Evolutionary conservation across 805 yeast genomes (phyloP).

Genomic region (Candida endomychidarum): DNA sequence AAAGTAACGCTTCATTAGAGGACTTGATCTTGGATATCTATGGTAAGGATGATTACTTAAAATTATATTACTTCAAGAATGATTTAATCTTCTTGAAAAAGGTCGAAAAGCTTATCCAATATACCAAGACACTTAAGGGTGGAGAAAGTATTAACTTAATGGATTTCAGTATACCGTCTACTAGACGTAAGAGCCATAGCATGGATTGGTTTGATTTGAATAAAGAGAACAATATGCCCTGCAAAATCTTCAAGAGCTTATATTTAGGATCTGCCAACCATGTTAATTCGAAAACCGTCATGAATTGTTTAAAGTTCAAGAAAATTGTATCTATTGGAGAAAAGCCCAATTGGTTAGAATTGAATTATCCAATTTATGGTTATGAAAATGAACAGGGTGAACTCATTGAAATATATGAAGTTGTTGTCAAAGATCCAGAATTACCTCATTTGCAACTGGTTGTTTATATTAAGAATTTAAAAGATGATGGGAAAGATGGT

Average conservation of each 20-base stretch:
- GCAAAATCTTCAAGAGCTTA: slow-evolving; percentile 26
- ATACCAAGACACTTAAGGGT: slow-evolving; percentile 4
- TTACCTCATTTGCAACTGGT: slow-evolving; percentile 16
- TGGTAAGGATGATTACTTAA: slow-evolving; percentile 15
- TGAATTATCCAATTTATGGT: slow-evolving; percentile 18
- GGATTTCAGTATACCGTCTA: slow-evolving; percentile 9
- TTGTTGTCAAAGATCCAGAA: slow-evolving; percentile 8
- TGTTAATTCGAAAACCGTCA: slow-evolving; percentile 31
- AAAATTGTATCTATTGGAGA: slow-evolving; percentile 37
- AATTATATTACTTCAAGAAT: slow-evolving; percentile 29
- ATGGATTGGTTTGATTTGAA: slow-evolving; percentile 35
- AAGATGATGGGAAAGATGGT: slow-evolving; percentile 41
- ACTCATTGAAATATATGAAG: slow-evolving; percentile 14
- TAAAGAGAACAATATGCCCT: slow-evolving; percentile 37
- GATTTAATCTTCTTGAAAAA: slow-evolving; percentile 30
- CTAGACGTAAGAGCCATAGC: not conserved
- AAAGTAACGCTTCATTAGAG: slow-evolving; percentile 18
- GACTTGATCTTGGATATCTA: slow-evolving; percentile 24
- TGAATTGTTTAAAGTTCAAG: slow-evolving; percentile 24
- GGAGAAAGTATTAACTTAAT: slow-evolving; percentile 10
- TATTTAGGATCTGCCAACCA: slow-evolving; percentile 35
- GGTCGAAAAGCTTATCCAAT: slow-evolving; percentile 29
- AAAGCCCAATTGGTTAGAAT: slow-evolving; percentile 31
- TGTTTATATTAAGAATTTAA: slow-evolving; percentile 32
- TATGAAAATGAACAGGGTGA: slow-evolving; percentile 20